Evolutionary conservation across 2,329 filamentous ascomycete genomes (phyloP).

Genomic region (Alternaria triticina): DNA sequence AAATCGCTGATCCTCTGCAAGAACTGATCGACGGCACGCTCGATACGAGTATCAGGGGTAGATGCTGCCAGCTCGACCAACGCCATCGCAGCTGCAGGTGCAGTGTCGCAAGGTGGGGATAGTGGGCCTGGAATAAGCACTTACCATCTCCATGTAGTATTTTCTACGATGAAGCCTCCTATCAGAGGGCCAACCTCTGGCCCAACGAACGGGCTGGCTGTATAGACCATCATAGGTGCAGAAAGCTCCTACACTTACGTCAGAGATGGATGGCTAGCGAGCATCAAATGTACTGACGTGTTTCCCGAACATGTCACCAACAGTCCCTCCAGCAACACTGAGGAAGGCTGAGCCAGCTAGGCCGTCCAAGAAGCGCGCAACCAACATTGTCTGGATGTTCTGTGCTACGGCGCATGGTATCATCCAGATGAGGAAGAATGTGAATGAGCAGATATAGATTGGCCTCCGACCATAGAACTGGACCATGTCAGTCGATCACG

Average conservation of each 20-base stretch:
- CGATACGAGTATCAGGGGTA: conserved; percentile 7
- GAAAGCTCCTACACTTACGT: conserved; percentile 62
- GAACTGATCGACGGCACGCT: neutral
- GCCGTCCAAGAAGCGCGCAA: conserved; percentile 79
- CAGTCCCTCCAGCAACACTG: conserved; percentile 80
- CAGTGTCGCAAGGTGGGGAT: conserved; percentile 10
- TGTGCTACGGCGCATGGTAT: conserved; percentile 81
- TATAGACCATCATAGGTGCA: conserved; percentile 81
- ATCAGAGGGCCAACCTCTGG: conserved; percentile 65
- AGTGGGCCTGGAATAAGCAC: conserved; percentile 21
- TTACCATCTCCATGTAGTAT: conserved; percentile 65
- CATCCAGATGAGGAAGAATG: conserved; percentile 78
- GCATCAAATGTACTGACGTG: conserved; percentile 30
- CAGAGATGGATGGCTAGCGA: conserved; percentile 7
- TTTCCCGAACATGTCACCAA: conserved; percentile 67
- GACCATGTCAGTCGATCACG: neutral
- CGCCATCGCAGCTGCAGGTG: conserved; percentile 3
- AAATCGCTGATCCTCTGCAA: conserved; percentile 21
- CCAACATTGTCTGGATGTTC: conserved; percentile 81
- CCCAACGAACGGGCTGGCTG: conserved; percentile 58
- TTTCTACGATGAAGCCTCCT: conserved; percentile 83
- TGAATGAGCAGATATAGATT: conserved; percentile 78
- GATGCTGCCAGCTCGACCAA: conserved; percentile 2
- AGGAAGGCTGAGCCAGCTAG: conserved; percentile 69
- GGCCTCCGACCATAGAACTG: conserved; percentile 82